Evolutionary conservation across 805 yeast genomes (phyloP), one percentile per base, ranked within the genome.

Genomic region (Saturnispora sanitii): DNA sequence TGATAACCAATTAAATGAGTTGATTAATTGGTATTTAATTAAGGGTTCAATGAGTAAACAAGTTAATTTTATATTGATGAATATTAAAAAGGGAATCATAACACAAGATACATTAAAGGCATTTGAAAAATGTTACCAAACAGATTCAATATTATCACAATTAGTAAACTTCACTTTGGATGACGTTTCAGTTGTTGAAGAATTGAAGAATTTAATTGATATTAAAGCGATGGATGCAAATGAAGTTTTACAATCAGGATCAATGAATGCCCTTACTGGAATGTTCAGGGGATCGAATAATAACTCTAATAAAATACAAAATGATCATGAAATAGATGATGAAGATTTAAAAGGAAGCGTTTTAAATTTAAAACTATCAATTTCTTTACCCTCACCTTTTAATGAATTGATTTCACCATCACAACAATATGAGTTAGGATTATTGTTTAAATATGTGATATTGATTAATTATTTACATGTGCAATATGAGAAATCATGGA

Each of bases 341-440:
- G 27, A 8, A 8, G 12, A 12, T 12, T 25, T 12, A 25, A 8
- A 12, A 25, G 22, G 7, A 46, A 52, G 45, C 61, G 64, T 80
- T 2, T 65, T 77, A 35, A 70, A 71, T 38, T 56, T 81, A 9
- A 73, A 72, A 43, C 58, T 81, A 34, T 76, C 78, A 32, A 45
- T 79, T 6, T 59, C 68, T n/a, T 58, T 88, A 18, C 96, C 96
- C 3, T 92, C 85, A 55, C 99, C 99, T 0, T 60, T 86, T 37
- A 86, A 86, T 52, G 65, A 90, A 20, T 67, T 92, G 1, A 62
- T 86, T 1, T 76, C 82, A 15, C 73, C 78, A 41, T 80, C 86
- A 13, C 75, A 79, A 20, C 64, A 85, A 15, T 70, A 77, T 37
- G 85, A 92, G 47, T 86, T 81, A 54, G 95, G 90, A 56, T 64